These are phyloP conservation scores for Mycocalia duriaeana DNA, from an alignment of 1,284 basidiomycete genomes.

Conservation along the genomic window DNA sequence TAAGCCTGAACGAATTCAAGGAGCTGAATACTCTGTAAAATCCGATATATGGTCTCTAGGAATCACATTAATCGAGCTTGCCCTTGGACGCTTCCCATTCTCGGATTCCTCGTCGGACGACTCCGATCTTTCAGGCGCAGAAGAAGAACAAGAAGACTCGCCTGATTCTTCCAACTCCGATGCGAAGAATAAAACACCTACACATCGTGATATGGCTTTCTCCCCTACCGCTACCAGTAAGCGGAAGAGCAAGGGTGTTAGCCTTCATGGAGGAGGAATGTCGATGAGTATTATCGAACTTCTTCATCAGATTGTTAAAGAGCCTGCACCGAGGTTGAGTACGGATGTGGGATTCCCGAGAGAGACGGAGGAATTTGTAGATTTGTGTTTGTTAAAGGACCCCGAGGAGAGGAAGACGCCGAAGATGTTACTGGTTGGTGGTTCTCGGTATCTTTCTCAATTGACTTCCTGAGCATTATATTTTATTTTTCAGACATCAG, in stretches of 20 bases:
- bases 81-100: slow-evolving; percentile 26
- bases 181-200: slow-evolving; percentile 21
- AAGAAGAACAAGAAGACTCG: slow-evolving; percentile 22
- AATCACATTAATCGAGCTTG: slow-evolving; percentile 92
- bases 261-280: slow-evolving; percentile 84
- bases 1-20: slow-evolving; percentile 97
- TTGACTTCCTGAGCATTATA: neutral
- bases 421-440: slow-evolving; percentile 68
- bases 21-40: slow-evolving; percentile 95
- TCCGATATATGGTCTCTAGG: slow-evolving; percentile 97
- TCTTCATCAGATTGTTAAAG: slow-evolving; percentile 96
- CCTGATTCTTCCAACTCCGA: slow-evolving; percentile 18
- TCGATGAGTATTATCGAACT: slow-evolving; percentile 97
- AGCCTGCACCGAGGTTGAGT: slow-evolving; percentile 82
- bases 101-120: slow-evolving; percentile 22
- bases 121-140: slow-evolving; percentile 24
- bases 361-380: slow-evolving; percentile 75
- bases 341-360: slow-evolving; percentile 65
- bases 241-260: slow-evolving; percentile 79
- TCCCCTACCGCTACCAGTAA: slow-evolving; percentile 32
- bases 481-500: neutral
- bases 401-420: slow-evolving; percentile 74
- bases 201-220: slow-evolving; percentile 20
- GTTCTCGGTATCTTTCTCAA: neutral
- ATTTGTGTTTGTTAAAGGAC: slow-evolving; percentile 82